phyloP scores from a whole-genome alignment of 164 flowering plant genomes.

The Sextonia rubra region DNA sequence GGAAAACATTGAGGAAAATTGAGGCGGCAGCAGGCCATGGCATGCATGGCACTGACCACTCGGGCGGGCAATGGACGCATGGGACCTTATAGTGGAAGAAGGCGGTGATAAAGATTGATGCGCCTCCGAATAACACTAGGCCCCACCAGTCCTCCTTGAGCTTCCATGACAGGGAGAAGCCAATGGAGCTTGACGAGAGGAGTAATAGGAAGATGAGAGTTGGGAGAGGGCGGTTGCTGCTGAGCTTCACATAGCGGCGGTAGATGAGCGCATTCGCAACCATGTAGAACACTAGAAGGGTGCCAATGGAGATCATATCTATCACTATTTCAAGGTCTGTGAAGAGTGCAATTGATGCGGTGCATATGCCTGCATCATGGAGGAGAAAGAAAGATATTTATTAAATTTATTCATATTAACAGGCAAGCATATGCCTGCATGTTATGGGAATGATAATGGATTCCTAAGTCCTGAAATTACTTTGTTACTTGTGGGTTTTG shows the following conservation, averaged over 20 bases:
- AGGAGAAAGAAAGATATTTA: constrained; percentile 3
- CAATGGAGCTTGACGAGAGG: constrained; percentile 49
- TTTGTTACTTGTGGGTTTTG: no score
- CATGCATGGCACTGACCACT: constrained; percentile 77
- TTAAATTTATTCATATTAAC: not conserved
- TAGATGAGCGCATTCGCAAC: constrained; percentile 84
- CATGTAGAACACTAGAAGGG: constrained; percentile 74
- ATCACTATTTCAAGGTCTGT: constrained; percentile 61
- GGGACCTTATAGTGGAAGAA: constrained; percentile 42
- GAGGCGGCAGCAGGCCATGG: constrained; percentile 86
- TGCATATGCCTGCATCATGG: constrained; percentile 57
- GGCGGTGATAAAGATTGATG: constrained; percentile 32
- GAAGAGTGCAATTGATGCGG: constrained; percentile 77
- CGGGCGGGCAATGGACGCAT: constrained; percentile 8
- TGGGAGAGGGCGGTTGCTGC: constrained; percentile 32
- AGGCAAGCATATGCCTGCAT: no score
- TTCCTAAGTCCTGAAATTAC: no score
- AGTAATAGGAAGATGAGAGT: constrained; percentile 57
- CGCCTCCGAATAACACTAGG: constrained; percentile 36
- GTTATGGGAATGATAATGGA: no score
- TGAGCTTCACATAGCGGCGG: constrained; percentile 37
- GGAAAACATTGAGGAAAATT: constrained; percentile 66
- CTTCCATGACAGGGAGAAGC: constrained; percentile 65
- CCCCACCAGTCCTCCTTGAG: constrained; percentile 44
- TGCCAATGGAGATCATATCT: constrained; percentile 66